Percentiles rank a stretch among this genome's conserved stretches.
Evolutionary conservation across 2,329 filamentous ascomycete genomes (phyloP).

Genomic region (Penicillium nordicum): DNA sequence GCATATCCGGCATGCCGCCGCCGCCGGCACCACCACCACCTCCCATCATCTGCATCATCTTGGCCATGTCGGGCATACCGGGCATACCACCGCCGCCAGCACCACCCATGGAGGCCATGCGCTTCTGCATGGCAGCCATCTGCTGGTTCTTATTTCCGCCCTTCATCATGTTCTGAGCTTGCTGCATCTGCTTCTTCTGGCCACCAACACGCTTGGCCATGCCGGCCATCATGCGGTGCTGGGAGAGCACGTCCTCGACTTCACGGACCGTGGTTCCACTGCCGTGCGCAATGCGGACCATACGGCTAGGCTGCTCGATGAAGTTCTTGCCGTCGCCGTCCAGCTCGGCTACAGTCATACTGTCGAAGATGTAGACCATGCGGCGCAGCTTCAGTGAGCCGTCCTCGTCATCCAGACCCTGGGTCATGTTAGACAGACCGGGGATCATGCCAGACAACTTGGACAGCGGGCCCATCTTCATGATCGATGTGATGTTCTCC

Average conservation of each 20-base stretch:
- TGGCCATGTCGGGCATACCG: constrained; percentile 82
- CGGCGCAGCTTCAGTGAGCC: constrained; percentile 89
- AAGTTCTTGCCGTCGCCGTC: constrained; percentile 95
- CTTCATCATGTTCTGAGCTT: constrained; percentile 84
- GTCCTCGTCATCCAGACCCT: constrained; percentile 95
- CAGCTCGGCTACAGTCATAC: constrained; percentile 93
- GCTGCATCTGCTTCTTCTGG: constrained; percentile 96
- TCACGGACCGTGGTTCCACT: constrained; percentile 88
- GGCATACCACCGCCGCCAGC: constrained; percentile 53
- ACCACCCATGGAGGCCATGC: constrained; percentile 87
- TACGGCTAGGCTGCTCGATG: constrained; percentile 83
- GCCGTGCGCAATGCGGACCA: constrained; percentile 86
- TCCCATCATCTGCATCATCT: constrained; percentile 94
- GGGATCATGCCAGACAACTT: constrained; percentile 99
- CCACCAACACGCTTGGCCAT: constrained; percentile 99
- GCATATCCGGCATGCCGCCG: constrained; percentile 66
- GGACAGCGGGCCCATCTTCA: constrained; percentile 98
- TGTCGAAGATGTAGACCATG: constrained; percentile 99
- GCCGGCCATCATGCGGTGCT: constrained; percentile 97
- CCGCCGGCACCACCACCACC: constrained; percentile 62
- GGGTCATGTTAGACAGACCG: constrained; percentile 88
- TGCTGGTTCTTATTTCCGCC: constrained; percentile 90
- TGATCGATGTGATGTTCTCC: constrained; percentile 94
- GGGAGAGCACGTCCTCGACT: constrained; percentile 94
- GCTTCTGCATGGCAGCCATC: constrained; percentile 94